Base-by-base conservation (phyloP, 1,284 basidiomycete genomes). In the Naganishia sp. region DNA sequence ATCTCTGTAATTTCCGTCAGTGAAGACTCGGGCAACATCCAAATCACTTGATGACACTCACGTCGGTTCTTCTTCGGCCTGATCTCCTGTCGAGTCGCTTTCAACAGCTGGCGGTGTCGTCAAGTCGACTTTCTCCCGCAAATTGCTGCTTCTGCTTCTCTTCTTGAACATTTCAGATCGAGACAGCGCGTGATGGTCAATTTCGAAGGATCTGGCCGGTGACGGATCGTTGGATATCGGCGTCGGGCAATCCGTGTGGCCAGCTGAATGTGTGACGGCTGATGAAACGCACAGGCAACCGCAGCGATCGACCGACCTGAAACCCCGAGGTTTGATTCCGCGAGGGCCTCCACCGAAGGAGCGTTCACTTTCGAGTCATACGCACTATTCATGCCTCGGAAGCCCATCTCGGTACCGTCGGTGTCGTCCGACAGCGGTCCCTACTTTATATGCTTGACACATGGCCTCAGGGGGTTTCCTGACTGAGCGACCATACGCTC, bases 121-220 rank as follows among this genome's bases (percentile, higher is more conserved):
- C 25, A 57, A 47, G 23, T 67, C 39, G 18, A 66, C 49, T 55
- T 75, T 77, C 18, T 74, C 73, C 35, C 79, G 75, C 32, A 78
- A 76, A 9, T 74, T 72, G 6, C 75, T 68, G 2, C 79, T 79
- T 25, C 80, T 72, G 5, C 77, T 71, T n/a, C 79, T 75, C 70
- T 80, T 81, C 73, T 81, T 81, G 74, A 81, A 81, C 79, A 81
- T 81, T 21, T 9, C 45, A 21, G 50, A 32, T 43, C n/a, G 39
- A 28, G 55, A 28, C 2, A 13, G 28, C 35, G 25, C 18, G 7
- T 25, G 49, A 50, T 50, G 21, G 6, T 18, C 28, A 28, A 28
- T 2, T 28, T 28, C 28, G 28, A 28, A 28, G 28, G 28, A 28
- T 28, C 28, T 28, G 28, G 5, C 2, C 28, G 28, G 28, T 28